phyloP scores from a whole-genome alignment of 208 protist species.

The Wallacemonas collosoma region DNA sequence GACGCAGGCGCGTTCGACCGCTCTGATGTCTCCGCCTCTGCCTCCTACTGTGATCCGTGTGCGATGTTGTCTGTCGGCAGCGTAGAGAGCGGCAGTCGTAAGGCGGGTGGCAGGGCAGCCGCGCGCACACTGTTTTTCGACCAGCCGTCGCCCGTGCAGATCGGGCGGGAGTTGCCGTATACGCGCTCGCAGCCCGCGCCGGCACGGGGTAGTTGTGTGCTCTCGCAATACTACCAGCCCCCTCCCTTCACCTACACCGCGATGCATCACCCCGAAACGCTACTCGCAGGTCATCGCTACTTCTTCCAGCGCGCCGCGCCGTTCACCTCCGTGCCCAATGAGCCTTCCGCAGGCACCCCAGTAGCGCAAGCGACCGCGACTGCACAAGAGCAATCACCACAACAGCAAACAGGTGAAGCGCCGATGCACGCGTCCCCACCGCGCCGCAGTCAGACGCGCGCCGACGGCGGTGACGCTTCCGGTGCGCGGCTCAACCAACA shows the following conservation, averaged over 20 bases:
- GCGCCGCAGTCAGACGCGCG: constrained; percentile 20
- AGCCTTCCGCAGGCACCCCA: background rate
- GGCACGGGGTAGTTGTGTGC: background rate
- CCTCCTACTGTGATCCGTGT: constrained; percentile 1
- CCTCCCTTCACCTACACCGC: constrained; percentile 6
- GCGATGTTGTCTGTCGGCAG: background rate
- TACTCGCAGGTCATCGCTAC: constrained; percentile 14
- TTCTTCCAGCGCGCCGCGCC: constrained; percentile 8
- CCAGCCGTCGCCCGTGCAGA: constrained; percentile 3
- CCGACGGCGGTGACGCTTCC: background rate
- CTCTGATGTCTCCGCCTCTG: background rate
- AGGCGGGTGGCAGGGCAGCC: background rate
- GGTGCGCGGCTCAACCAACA: background rate
- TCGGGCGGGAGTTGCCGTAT: too few relatives aligned
- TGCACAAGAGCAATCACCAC: too few relatives aligned
- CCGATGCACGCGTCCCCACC: background rate
- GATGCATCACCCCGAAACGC: background rate
- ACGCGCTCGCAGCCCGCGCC: too few relatives aligned
- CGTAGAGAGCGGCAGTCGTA: background rate
- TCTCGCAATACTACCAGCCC: constrained; percentile 11
- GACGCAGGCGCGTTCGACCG: constrained; percentile 1
- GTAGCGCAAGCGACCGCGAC: too few relatives aligned
- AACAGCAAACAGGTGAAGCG: too few relatives aligned
- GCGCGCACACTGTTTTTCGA: constrained; percentile 15
- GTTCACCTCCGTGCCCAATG: background rate